phyloP scores from a whole-genome alignment of 495 filamentous ascomycete species.

The Penicillium argentinense region DNA sequence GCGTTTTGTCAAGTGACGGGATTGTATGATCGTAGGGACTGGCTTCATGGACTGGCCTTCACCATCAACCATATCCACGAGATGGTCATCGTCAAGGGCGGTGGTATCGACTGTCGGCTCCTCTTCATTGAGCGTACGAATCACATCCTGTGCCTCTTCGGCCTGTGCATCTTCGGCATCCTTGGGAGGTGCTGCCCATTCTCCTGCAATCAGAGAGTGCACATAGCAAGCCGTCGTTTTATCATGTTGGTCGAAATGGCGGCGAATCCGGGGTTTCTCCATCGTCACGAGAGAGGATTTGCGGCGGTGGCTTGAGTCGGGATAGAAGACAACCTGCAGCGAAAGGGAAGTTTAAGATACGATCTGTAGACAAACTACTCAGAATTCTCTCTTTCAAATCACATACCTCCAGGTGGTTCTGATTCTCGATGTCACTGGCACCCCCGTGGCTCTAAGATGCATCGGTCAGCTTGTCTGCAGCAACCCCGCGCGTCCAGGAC shows the following conservation, averaged over 20 bases:
- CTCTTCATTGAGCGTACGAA: constrained; percentile 21
- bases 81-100: constrained; percentile 15
- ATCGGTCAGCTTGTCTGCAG: constrained; percentile 15
- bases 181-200: constrained; percentile 31
- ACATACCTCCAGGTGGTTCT: constrained; percentile 51
- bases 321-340: constrained; percentile 70
- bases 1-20: constrained; percentile 80
- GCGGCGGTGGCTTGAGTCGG: constrained; percentile 70
- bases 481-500: constrained; percentile 6
- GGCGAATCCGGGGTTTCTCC: constrained; percentile 44
- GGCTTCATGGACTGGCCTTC: constrained; percentile 21
- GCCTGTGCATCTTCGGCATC: neutral
- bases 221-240: constrained; percentile 75
- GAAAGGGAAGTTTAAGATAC: neutral
- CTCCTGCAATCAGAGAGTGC: constrained; percentile 71
- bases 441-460: constrained; percentile 32
- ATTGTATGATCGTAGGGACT: constrained; percentile 44
- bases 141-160: constrained; percentile 33
- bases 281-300: constrained; percentile 79
- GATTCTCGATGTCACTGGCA: constrained; percentile 42
- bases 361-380: neutral
- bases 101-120: constrained; percentile 19
- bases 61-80: constrained; percentile 20
- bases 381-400: neutral
- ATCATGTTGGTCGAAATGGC: constrained; percentile 38